Evolutionary conservation across 1,284 basidiomycete species (phyloP).

Genomic region (Apiotrichum veenhuisii): DNA sequence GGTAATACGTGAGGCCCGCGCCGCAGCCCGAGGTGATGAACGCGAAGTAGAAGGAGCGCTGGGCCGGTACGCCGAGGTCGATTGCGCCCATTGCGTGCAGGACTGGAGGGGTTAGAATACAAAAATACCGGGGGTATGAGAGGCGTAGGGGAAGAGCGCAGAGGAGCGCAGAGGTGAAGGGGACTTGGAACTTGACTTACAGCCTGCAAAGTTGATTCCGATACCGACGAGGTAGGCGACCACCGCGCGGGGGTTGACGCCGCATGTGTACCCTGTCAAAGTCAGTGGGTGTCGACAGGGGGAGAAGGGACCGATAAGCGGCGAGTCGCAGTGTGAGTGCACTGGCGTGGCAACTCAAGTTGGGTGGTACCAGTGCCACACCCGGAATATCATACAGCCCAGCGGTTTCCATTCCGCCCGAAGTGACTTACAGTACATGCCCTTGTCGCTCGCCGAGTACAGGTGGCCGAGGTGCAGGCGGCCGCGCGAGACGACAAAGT

Average conservation of each 20-base stretch:
- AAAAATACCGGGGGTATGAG: no score
- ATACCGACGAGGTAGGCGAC: conserved; percentile 27
- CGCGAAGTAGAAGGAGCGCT: conserved; percentile 32
- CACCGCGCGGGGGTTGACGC: conserved; percentile 58
- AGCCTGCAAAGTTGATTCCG: conserved; percentile 29
- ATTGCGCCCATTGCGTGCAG: conserved; percentile 29
- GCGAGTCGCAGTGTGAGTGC: background rate
- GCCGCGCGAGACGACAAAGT: conserved; percentile 69
- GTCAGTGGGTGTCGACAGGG: no score
- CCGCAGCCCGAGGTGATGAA: conserved; percentile 34
- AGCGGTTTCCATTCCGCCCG: no score
- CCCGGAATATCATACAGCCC: no score
- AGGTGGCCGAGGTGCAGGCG: conserved; percentile 66
- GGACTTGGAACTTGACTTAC: background rate
- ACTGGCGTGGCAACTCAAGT: background rate
- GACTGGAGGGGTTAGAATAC: conserved; percentile 11
- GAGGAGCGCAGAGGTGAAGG: no score
- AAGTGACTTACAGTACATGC: conserved; percentile 15
- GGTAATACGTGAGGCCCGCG: conserved; percentile 29
- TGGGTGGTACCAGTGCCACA: conserved; percentile 7
- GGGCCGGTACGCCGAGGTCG: conserved; percentile 13
- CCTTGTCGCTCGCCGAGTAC: conserved; percentile 56
- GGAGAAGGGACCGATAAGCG: no score
- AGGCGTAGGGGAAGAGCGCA: no score
- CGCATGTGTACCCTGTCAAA: conserved; percentile 57